Percentiles rank a stretch among this genome's conserved stretches.
Conservation (phyloP, 2,329 filamentous ascomycete genomes). For the Diaporthe caulivora region DNA sequence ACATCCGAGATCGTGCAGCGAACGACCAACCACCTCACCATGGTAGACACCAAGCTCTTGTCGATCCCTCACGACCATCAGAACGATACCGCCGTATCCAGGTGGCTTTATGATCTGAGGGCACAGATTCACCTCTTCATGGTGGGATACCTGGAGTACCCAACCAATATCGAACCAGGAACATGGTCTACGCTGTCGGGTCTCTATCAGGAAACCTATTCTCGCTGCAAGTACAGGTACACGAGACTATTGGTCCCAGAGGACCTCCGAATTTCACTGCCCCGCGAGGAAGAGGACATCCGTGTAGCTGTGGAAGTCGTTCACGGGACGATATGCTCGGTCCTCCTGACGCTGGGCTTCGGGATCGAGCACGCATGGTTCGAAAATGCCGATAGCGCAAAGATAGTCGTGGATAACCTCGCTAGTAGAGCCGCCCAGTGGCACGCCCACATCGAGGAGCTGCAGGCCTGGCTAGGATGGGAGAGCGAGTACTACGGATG, state of each 20-base stretch:
- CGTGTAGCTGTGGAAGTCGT: constrained; percentile 56
- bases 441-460: constrained; percentile 52
- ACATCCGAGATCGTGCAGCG: constrained; percentile 56
- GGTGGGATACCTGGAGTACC: constrained; percentile 60
- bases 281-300: constrained; percentile 52
- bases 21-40: constrained; percentile 50
- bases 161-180: constrained; percentile 40
- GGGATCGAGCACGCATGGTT: constrained; percentile 56
- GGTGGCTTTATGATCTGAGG: constrained; percentile 51
- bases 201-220: constrained; percentile 52
- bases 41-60: constrained; percentile 47
- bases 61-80: constrained; percentile 38
- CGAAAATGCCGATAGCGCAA: background rate
- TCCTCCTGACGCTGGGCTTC: constrained; percentile 57
- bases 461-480: constrained; percentile 65
- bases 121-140: constrained; percentile 57
- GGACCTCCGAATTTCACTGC: constrained; percentile 43
- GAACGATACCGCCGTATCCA: constrained; percentile 45
- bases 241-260: constrained; percentile 50
- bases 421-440: constrained; percentile 42
- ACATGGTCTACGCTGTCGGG: constrained; percentile 50
- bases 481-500: constrained; percentile 59
- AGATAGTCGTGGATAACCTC: constrained; percentile 20
- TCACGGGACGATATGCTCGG: constrained; percentile 54
- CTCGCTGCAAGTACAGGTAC: constrained; percentile 57